These are phyloP conservation scores for Picea mariana DNA, from an alignment of 83 land plant genomes.

Conservation along the genomic window DNA sequence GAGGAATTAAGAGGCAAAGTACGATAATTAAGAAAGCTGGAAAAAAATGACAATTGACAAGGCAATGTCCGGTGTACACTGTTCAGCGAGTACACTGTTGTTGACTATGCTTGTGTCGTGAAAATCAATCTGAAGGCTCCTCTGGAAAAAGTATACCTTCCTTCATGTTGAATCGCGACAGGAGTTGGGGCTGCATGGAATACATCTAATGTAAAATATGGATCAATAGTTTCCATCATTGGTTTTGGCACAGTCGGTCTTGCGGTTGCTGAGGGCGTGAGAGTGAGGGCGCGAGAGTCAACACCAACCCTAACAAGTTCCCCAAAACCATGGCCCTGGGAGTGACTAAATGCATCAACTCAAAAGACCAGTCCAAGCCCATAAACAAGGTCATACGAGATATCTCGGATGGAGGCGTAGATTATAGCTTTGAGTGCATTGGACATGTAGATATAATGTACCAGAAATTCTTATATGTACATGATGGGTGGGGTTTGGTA, in stretches of 20 bases:
- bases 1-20: too few relatives aligned
- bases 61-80: too few relatives aligned
- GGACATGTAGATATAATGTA: too few relatives aligned
- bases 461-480: too few relatives aligned
- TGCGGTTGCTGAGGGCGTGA: slow-evolving; percentile 65
- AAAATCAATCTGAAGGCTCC: slow-evolving; percentile 66
- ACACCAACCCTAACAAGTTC: slow-evolving; percentile 49
- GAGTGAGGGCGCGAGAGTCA: slow-evolving; percentile 52
- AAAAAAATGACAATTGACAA: too few relatives aligned
- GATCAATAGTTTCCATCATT: background rate
- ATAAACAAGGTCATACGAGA: slow-evolving; percentile 64
- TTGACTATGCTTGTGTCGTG: slow-evolving; percentile 64
- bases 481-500: too few relatives aligned
- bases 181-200: slow-evolving; percentile 3
- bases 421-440: too few relatives aligned
- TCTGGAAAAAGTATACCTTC: slow-evolving; percentile 55
- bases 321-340: slow-evolving; percentile 45
- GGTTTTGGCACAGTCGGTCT: slow-evolving; percentile 24
- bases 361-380: slow-evolving; percentile 37
- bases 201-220: background rate
- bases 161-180: slow-evolving; percentile 77
- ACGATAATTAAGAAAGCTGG: too few relatives aligned
- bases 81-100: slow-evolving; percentile 84
- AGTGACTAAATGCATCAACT: slow-evolving; percentile 63
- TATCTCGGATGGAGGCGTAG: too few relatives aligned